Evolutionary conservation across 192 early-diverging fungal genomes (phyloP).

Genomic region (Backusella circina): DNA sequence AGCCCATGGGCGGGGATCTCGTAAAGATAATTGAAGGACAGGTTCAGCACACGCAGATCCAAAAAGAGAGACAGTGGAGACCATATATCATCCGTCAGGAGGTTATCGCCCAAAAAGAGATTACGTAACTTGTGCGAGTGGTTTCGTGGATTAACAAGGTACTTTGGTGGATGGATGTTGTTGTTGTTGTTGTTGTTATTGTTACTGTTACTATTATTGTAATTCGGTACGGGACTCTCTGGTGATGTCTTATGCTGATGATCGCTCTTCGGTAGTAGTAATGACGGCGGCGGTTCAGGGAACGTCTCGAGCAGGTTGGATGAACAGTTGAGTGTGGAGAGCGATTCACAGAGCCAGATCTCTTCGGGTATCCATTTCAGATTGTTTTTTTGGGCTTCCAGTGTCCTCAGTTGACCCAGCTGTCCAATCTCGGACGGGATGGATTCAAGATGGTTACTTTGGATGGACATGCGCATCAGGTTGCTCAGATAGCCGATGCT

Average conservation of each 20-base stretch:
- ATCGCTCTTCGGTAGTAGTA: too few species aligned
- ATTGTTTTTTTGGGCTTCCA: constrained; percentile 80
- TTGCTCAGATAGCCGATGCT: constrained; percentile 55
- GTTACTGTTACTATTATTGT: too few species aligned
- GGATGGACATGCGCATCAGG: constrained; percentile 53
- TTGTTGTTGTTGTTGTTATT: too few species aligned
- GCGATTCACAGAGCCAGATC: constrained; percentile 71
- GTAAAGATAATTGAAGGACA: constrained; percentile 78
- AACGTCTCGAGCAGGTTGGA: constrained; percentile 82
- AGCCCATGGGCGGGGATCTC: constrained; percentile 79
- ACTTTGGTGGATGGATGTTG: constrained; percentile 35
- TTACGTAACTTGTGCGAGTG: constrained; percentile 54
- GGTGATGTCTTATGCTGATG: too few species aligned
- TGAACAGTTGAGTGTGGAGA: constrained; percentile 69
- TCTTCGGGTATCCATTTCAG: constrained; percentile 67
- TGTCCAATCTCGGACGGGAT: constrained; percentile 69
- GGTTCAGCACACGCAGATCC: constrained; percentile 73
- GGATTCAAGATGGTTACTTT: constrained; percentile 65
- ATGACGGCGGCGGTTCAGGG: constrained; percentile 73
- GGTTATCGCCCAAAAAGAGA: constrained; percentile 79
- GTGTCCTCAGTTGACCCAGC: constrained; percentile 51
- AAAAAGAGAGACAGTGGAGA: constrained; percentile 67
- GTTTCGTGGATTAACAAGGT: constrained; percentile 43
- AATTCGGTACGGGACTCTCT: constrained; percentile 42
- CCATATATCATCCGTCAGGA: constrained; percentile 78